Evolutionary conservation across 805 yeast genomes (phyloP).

Genomic region (Cyberlindnera maritima): DNA sequence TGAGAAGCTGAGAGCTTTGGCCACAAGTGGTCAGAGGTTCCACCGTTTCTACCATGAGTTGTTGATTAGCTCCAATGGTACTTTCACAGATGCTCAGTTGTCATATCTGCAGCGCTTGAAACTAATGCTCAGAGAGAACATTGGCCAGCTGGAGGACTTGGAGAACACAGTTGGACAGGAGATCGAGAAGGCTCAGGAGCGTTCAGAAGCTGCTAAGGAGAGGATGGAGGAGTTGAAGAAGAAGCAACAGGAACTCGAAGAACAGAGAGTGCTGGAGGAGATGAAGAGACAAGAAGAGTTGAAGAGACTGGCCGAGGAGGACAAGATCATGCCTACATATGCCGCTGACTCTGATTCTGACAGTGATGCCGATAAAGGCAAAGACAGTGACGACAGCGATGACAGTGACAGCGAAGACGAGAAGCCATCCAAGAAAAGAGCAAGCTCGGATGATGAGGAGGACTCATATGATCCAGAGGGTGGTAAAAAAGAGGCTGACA

Average conservation of each 20-base stretch:
- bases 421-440: conserved; percentile 1
- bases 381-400: no score
- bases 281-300: conserved; percentile 11
- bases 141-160: conserved; percentile 19
- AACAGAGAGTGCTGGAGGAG: conserved; percentile 11
- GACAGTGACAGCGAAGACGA: neutral
- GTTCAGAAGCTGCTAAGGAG: conserved; percentile 11
- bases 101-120: conserved; percentile 11
- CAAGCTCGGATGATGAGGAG: neutral
- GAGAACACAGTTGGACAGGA: conserved; percentile 14
- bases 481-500: neutral
- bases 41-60: conserved; percentile 23
- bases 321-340: conserved; percentile 21
- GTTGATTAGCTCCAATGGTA: conserved; percentile 18
- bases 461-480: neutral
- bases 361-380: neutral
- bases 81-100: conserved; percentile 12
- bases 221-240: conserved; percentile 16
- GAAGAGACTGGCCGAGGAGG: conserved; percentile 18
- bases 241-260: conserved; percentile 17
- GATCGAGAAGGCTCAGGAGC: conserved; percentile 9
- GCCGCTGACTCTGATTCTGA: conserved; percentile 15
- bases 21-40: conserved; percentile 15
- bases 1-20: conserved; percentile 14
- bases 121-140: conserved; percentile 14